Percentiles rank a stretch among this genome's conserved stretches.
phyloP scores from a whole-genome alignment of 345 rosid species.

The Acer negundo region DNA sequence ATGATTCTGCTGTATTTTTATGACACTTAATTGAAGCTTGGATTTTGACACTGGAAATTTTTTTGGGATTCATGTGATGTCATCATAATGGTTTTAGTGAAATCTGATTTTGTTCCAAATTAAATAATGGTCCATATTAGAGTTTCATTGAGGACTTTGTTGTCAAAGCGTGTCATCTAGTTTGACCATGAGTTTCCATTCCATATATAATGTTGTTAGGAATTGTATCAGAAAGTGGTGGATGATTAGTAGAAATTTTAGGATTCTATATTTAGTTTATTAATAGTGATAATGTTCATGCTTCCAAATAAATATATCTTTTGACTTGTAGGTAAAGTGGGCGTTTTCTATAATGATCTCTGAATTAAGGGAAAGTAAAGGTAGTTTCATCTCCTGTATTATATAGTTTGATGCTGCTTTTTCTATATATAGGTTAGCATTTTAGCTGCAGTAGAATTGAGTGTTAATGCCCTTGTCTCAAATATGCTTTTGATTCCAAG shows the following conservation, averaged over 20 bases:
- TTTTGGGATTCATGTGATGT: conserved; percentile 2
- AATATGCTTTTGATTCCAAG: neutral
- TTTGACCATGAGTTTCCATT: conserved; percentile 11
- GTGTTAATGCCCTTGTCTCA: neutral
- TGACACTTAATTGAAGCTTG: neutral
- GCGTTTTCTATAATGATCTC: conserved; percentile 95
- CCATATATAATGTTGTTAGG: conserved; percentile 22
- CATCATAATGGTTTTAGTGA: neutral
- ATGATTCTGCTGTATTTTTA: neutral
- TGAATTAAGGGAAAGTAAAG: conserved; percentile 98
- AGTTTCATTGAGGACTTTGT: conserved; percentile 4
- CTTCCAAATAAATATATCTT: conserved; percentile 92
- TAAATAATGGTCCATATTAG: neutral
- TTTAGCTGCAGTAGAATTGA: conserved; percentile 17
- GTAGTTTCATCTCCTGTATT: conserved; percentile 78
- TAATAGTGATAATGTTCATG: conserved; percentile 62
- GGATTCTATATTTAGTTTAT: conserved; percentile 42
- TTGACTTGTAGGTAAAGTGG: conserved; percentile 99
- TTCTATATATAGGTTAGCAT: conserved; percentile 24
- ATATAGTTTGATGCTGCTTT: conserved; percentile 36
- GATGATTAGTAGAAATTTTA: conserved; percentile 35
- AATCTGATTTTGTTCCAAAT: neutral
- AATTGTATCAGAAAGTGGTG: conserved; percentile 19
- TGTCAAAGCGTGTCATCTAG: conserved; percentile 8
- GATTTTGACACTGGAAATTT: neutral